Percentiles rank a stretch among this genome's conserved stretches.
phyloP scores from a whole-genome alignment of 78 protist genomes.

The Dictyostelium capitatum region DNA sequence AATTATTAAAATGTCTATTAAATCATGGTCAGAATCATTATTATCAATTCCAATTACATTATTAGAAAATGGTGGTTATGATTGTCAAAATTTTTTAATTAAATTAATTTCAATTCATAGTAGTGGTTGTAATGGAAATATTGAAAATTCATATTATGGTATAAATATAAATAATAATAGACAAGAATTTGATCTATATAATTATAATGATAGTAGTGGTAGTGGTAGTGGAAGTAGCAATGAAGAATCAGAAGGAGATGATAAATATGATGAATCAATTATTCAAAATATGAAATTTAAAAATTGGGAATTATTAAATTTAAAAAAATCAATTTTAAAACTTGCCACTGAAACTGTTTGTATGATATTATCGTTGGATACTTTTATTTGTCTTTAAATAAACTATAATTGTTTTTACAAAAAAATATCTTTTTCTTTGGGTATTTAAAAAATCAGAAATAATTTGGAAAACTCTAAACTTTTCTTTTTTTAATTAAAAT shows the following conservation, averaged over 20 bases:
- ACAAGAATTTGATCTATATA: neutral
- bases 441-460: neutral
- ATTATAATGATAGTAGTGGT: neutral
- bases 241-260: neutral
- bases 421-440: too few species aligned
- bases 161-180: neutral
- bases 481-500: too few species aligned
- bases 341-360: slow-evolving; percentile 50
- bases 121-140: neutral
- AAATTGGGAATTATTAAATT: slow-evolving; percentile 46
- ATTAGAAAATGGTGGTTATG: slow-evolving; percentile 56
- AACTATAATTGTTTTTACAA: too few species aligned
- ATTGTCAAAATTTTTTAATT: neutral
- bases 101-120: slow-evolving; percentile 18
- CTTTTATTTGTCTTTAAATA: slow-evolving; percentile 11
- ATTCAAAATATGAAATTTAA: slow-evolving; percentile 29
- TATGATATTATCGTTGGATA: slow-evolving; percentile 25
- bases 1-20: neutral
- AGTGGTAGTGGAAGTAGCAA: too few species aligned
- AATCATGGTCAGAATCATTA: slow-evolving; percentile 28
- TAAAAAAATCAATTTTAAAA: slow-evolving; percentile 58
- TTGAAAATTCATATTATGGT: neutral
- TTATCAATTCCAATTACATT: slow-evolving; percentile 45
- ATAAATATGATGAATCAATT: neutral
- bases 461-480: too few species aligned